Evolutionary conservation across 345 rosid species (phyloP), one percentile per base, ranked within the genome.

Genomic region (Arabis hirsuta): DNA sequence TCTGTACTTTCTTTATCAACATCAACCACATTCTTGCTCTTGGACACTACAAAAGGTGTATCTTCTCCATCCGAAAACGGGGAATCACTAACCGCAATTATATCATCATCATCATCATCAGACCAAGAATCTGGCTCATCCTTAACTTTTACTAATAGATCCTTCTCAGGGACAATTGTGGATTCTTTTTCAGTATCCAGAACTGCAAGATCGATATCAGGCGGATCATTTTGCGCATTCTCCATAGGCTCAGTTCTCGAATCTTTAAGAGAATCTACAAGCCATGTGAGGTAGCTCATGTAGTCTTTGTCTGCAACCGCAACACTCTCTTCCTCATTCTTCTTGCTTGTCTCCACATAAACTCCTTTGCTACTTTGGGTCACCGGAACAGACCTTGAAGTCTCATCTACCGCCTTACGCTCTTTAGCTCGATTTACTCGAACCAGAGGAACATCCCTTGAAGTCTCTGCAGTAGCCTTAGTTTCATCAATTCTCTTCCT

Each of bases 281-380:
- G 79, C 79, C 73, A 75, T 68, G 41, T 9, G n/a, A 75, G 79
- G 57, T 75, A 68, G 5, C 51, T 60, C 79, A 53, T 36, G 69
- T 67, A 75, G 45, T 61, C 79, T 42, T 53, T 22, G 45, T 75
- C 79, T 27, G 43, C 50, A 58, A 29, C 65, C 16, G 7, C 51
- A n/a, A 4, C 45, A 16, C 20, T 59, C 51, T 16, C 19, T 24
- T 54, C 38, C 26, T 8, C 32, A 14, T 8, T 65, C 67, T 50
- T 66, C 36, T 66, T 73, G 38, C 54, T 72, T 22, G 13, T 44
- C 55, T 19, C 20, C 1, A 29, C 55, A 62, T 16, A 29, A 31
- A 5, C 55, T 72, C 16, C 36, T 52, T 43, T 27, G 55, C 22
- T 44, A 13, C 41, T 26, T 55, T 55, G 62, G 0, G 31, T 55